These are phyloP conservation scores for Yamadazyma siamensis DNA, from an alignment of 1,139 yeast species.

Conservation along the genomic window DNA sequence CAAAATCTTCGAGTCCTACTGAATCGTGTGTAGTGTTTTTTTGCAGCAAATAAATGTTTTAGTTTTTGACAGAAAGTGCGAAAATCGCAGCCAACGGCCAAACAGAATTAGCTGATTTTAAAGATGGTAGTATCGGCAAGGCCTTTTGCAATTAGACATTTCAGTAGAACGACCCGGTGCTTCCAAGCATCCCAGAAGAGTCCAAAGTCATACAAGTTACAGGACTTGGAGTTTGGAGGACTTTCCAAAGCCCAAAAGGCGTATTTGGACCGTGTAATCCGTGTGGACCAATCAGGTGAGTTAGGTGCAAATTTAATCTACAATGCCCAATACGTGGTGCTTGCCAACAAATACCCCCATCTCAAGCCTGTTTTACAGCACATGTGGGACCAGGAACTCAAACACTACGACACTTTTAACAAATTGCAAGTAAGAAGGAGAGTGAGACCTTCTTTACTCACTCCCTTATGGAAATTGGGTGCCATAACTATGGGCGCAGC, in stretches of 20 bases:
- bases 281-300: constrained; percentile 98
- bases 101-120: too few species aligned
- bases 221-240: constrained; percentile 34
- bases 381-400: constrained; percentile 98
- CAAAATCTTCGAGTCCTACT: constrained; percentile 35
- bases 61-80: too few species aligned
- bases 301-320: constrained; percentile 95
- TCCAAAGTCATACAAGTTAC: too few species aligned
- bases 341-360: constrained; percentile 68
- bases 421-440: constrained; percentile 69
- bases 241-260: constrained; percentile 63
- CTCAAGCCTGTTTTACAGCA: constrained; percentile 73
- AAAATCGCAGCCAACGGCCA: too few species aligned
- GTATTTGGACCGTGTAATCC: constrained; percentile 67
- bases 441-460: constrained; percentile 84
- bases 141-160: too few species aligned
- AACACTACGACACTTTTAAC: constrained; percentile 85
- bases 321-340: constrained; percentile 81
- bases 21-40: too few species aligned
- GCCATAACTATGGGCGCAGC: constrained; percentile 84
- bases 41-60: too few species aligned
- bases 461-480: constrained; percentile 92
- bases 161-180: too few species aligned
- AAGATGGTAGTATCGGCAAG: too few species aligned
- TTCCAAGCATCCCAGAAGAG: too few species aligned